Percentiles rank a stretch among this genome's conserved stretches.
Evolutionary conservation across 768 basidiomycete genomes (phyloP).

Genomic region (Lactarius tabidus): DNA sequence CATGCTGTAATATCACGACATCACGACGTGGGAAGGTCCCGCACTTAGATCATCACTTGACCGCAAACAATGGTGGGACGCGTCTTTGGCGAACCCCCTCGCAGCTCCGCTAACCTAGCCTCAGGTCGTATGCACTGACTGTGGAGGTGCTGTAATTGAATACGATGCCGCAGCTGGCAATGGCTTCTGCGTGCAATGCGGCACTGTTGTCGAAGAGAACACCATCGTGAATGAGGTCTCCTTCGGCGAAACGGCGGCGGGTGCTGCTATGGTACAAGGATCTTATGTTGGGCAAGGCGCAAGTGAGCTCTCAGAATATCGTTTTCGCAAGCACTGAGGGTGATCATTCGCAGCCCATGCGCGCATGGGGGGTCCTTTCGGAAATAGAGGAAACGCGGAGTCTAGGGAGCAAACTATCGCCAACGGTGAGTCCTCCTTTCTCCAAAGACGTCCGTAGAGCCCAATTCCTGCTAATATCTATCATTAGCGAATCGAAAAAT

Average conservation of each 20-base stretch:
- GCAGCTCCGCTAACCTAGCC: slow-evolving; percentile 1
- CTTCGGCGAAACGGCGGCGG: slow-evolving; percentile 90
- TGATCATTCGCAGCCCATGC: slow-evolving; percentile 57
- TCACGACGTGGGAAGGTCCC: slow-evolving; percentile 3
- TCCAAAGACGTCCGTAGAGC: neutral
- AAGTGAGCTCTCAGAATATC: slow-evolving; percentile 50
- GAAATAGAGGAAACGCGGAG: slow-evolving; percentile 72
- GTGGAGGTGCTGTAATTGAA: slow-evolving; percentile 80
- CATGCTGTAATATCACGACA: neutral
- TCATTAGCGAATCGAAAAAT: slow-evolving; percentile 74
- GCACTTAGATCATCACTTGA: neutral
- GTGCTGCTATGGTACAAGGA: slow-evolving; percentile 94
- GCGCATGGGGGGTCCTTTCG: slow-evolving; percentile 76
- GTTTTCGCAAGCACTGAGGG: neutral
- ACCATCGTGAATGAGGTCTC: slow-evolving; percentile 90
- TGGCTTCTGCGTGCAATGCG: slow-evolving; percentile 81
- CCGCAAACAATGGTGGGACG: slow-evolving; percentile 9
- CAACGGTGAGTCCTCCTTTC: slow-evolving; percentile 55
- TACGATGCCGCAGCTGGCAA: slow-evolving; percentile 82
- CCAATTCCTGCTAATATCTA: neutral
- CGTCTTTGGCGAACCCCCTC: neutral
- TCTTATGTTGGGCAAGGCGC: slow-evolving; percentile 88
- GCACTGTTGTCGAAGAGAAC: slow-evolving; percentile 89
- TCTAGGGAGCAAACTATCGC: slow-evolving; percentile 89
- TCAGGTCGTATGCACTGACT: slow-evolving; percentile 64